These are phyloP conservation scores for Leucogyrophana mollusca DNA, from an alignment of 768 basidiomycete species.

Conservation along the genomic window DNA sequence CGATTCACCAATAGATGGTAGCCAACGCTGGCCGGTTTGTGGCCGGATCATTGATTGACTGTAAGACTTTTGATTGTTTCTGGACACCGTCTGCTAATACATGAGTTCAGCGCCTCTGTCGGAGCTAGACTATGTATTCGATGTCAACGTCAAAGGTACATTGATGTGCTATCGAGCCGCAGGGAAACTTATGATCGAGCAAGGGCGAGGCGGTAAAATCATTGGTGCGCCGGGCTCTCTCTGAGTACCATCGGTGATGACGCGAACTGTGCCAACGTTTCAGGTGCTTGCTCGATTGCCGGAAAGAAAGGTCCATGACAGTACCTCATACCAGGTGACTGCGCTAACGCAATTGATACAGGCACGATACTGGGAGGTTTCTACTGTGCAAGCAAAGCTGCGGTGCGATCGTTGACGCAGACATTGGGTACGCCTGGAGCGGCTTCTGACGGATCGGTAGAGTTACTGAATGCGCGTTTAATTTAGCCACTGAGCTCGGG, in stretches of 20 bases:
- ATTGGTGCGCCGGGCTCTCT: constrained; percentile 25
- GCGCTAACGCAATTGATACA: background rate
- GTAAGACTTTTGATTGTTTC: background rate
- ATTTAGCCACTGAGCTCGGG: constrained; percentile 19
- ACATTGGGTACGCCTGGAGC: background rate
- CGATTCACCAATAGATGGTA: background rate
- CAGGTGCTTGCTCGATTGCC: constrained; percentile 31
- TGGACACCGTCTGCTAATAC: background rate
- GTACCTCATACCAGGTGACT: background rate
- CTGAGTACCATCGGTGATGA: background rate
- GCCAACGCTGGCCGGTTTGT: constrained; percentile 3
- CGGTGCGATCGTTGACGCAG: constrained; percentile 4
- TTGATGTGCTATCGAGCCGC: constrained; percentile 43
- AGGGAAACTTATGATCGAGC: constrained; percentile 41
- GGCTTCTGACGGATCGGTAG: background rate
- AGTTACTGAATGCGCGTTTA: too few relatives aligned
- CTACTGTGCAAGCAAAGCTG: constrained; percentile 6
- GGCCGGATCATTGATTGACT: background rate
- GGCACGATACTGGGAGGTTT: background rate
- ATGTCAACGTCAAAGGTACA: constrained; percentile 33
- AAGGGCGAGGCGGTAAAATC: constrained; percentile 41
- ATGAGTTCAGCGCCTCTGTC: constrained; percentile 7
- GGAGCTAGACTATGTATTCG: constrained; percentile 29
- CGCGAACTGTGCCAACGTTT: too few relatives aligned
- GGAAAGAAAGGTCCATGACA: constrained; percentile 34